phyloP scores from a whole-genome alignment of 768 basidiomycete genomes.

The Daedaleopsis sinensis region DNA sequence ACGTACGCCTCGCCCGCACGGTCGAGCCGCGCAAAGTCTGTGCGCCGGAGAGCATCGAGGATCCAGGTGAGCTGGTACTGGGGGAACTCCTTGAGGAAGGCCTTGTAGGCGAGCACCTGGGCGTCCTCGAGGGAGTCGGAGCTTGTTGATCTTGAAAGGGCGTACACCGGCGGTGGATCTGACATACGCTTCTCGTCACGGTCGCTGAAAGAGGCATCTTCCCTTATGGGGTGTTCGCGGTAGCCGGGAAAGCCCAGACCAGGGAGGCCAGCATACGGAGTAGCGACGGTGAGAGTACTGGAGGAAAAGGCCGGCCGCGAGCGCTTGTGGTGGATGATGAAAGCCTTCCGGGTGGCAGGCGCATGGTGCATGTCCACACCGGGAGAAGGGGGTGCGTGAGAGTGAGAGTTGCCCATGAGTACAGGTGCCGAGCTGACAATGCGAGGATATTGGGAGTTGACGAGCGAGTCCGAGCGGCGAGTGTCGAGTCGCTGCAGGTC shows the following conservation, averaged over 20 bases:
- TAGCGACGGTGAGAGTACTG: slow-evolving; percentile 28
- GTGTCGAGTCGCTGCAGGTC: slow-evolving; percentile 1
- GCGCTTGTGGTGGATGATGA: slow-evolving; percentile 25
- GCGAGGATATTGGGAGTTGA: slow-evolving; percentile 10
- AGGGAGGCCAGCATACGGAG: slow-evolving; percentile 22
- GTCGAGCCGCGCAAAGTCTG: slow-evolving; percentile 37
- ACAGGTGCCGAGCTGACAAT: slow-evolving; percentile 14
- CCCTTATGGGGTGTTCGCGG: slow-evolving; percentile 13
- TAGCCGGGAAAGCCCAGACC: slow-evolving; percentile 18
- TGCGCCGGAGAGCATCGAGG: slow-evolving; percentile 37
- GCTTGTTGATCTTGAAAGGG: slow-evolving; percentile 21
- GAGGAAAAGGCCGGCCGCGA: slow-evolving; percentile 26
- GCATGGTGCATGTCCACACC: slow-evolving; percentile 17
- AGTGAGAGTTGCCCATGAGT: slow-evolving; percentile 27
- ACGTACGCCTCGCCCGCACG: slow-evolving; percentile 74
- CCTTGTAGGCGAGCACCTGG: slow-evolving; percentile 46
- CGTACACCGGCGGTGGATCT: slow-evolving; percentile 34
- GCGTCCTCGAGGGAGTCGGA: slow-evolving; percentile 36
- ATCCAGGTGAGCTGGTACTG: slow-evolving; percentile 37
- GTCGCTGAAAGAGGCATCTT: slow-evolving; percentile 22
- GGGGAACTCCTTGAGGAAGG: slow-evolving; percentile 45
- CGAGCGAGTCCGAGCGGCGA: slow-evolving; percentile 12
- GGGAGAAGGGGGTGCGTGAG: slow-evolving; percentile 13
- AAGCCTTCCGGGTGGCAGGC: slow-evolving; percentile 2
- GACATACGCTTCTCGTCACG: slow-evolving; percentile 28